These are phyloP conservation scores for Penicillium thymicola DNA, from an alignment of 2,329 filamentous ascomycete species.

Conservation along the genomic window DNA sequence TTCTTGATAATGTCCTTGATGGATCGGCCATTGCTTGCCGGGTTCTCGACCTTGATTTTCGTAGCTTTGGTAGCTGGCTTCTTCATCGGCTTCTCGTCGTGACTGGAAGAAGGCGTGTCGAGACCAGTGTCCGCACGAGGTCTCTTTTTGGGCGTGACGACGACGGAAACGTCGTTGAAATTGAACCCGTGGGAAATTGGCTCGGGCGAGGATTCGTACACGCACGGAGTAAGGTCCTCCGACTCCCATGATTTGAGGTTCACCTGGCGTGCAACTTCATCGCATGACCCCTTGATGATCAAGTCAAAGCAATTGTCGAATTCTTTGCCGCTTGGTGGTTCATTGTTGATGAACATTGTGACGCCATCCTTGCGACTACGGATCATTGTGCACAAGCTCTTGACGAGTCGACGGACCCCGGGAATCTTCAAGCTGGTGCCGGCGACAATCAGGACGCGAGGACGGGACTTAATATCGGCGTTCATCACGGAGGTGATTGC, in stretches of 20 bases:
- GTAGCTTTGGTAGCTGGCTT: constrained; percentile 6
- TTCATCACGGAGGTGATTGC: constrained; percentile 89
- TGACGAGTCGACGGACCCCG: constrained; percentile 82
- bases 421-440: constrained; percentile 95
- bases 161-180: constrained; percentile 31
- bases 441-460: constrained; percentile 90
- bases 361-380: constrained; percentile 73
- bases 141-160: constrained; percentile 42
- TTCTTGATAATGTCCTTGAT: constrained; percentile 26
- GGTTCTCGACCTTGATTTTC: constrained; percentile 22
- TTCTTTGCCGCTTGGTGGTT: constrained; percentile 75
- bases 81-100: constrained; percentile 35
- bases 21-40: constrained; percentile 31
- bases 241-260: constrained; percentile 55
- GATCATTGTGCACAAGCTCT: constrained; percentile 86
- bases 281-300: constrained; percentile 80
- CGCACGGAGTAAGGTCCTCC: constrained; percentile 41
- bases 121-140: constrained; percentile 34
- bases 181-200: constrained; percentile 7
- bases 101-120: constrained; percentile 44
- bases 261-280: constrained; percentile 75
- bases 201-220: constrained; percentile 35
- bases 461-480: constrained; percentile 77
- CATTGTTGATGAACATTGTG: constrained; percentile 91
- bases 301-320: constrained; percentile 93